Evolutionary conservation across 148 eudicot genomes (phyloP).

Genomic region (Amaranthus palmeri): DNA sequence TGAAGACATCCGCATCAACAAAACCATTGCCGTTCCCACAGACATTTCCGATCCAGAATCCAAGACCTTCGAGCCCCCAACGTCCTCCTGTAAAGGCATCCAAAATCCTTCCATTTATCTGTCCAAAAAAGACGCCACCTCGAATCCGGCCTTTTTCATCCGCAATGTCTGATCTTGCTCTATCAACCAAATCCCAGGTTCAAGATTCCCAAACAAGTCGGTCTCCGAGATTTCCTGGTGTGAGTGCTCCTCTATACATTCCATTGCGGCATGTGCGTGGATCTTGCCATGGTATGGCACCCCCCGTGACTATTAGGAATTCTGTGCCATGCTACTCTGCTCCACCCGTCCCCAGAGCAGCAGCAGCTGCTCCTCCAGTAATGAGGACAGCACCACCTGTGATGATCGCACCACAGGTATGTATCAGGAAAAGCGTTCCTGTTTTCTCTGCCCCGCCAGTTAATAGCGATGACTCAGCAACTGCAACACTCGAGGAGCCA

Average conservation of each 20-base stretch:
- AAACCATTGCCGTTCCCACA: slow-evolving; percentile 44
- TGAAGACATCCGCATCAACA: slow-evolving; percentile 33
- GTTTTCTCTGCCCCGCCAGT: slow-evolving; percentile 28
- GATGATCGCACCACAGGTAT: slow-evolving; percentile 32
- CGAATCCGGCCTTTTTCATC: slow-evolving; percentile 35
- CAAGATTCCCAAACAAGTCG: slow-evolving; percentile 28
- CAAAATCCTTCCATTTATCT: slow-evolving; percentile 66
- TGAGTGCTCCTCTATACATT: slow-evolving; percentile 53
- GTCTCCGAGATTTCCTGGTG: slow-evolving; percentile 40
- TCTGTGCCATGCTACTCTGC: slow-evolving; percentile 66
- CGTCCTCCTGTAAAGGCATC: slow-evolving; percentile 46
- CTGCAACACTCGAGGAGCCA: background rate
- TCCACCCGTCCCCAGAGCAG: slow-evolving; percentile 36
- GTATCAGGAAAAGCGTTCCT: slow-evolving; percentile 29
- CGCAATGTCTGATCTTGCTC: slow-evolving; percentile 19
- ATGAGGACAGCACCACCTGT: slow-evolving; percentile 37
- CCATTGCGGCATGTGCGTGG: slow-evolving; percentile 51
- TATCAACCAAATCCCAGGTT: slow-evolving; percentile 22
- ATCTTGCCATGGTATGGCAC: slow-evolving; percentile 55
- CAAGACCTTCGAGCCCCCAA: slow-evolving; percentile 64
- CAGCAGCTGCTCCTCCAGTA: slow-evolving; percentile 24
- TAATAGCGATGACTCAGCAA: slow-evolving; percentile 6
- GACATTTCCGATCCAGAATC: slow-evolving; percentile 39
- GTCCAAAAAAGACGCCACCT: slow-evolving; percentile 40
- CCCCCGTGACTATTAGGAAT: slow-evolving; percentile 58